phyloP scores from a whole-genome alignment of 2,329 filamentous ascomycete genomes.

The Trichoderma pleuroti region DNA sequence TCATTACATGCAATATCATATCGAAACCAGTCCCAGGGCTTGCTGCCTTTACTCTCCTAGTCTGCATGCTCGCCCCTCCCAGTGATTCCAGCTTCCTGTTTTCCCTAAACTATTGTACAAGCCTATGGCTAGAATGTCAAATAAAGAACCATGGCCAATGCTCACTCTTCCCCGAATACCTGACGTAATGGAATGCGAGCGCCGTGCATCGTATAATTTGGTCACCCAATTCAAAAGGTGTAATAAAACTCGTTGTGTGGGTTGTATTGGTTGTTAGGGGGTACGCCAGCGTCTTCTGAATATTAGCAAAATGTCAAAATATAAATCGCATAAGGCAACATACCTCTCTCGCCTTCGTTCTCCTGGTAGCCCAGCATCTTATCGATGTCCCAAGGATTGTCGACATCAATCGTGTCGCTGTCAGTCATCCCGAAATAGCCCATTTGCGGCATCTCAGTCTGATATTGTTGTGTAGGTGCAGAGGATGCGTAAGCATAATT shows the following conservation, averaged over 20 bases:
- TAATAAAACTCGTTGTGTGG: neutral
- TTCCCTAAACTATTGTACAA: neutral
- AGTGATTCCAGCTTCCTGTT: too few species aligned
- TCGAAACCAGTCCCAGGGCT: neutral
- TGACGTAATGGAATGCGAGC: neutral
- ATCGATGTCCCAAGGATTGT: slow-evolving; percentile 26
- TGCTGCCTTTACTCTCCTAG: neutral
- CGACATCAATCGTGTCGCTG: slow-evolving; percentile 25
- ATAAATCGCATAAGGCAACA: neutral
- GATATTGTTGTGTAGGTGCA: slow-evolving; percentile 7
- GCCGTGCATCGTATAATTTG: neutral
- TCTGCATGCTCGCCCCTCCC: neutral
- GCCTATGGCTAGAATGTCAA: neutral
- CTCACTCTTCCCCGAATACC: neutral
- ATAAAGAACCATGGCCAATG: neutral
- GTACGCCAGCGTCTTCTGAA: neutral
- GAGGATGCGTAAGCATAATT: slow-evolving; percentile 15
- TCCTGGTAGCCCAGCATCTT: slow-evolving; percentile 21
- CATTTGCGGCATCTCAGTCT: slow-evolving; percentile 16
- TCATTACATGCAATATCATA: neutral
- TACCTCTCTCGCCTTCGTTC: slow-evolving; percentile 23
- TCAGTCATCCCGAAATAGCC: slow-evolving; percentile 22
- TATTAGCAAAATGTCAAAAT: neutral
- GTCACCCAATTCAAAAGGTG: neutral
- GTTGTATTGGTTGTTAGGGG: neutral